Base-by-base conservation (phyloP, 495 filamentous ascomycete genomes). In the Gamarada debralockiae region DNA sequence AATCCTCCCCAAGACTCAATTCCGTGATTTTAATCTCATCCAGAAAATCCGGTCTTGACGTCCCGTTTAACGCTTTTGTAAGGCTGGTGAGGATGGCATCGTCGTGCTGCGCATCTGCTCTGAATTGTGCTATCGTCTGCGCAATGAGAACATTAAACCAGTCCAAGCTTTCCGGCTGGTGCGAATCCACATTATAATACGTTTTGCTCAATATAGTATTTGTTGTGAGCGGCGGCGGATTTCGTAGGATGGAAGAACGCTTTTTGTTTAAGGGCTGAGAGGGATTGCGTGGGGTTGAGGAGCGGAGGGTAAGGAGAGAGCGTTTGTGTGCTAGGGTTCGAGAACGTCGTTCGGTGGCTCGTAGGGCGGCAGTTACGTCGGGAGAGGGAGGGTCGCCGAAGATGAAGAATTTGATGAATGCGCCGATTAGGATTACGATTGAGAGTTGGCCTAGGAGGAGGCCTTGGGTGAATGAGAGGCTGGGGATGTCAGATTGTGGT, bases 321-420 rank as follows among this genome's bases (percentile, higher is more conserved):
- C 85, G 83, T 67, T 75, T 81, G 68, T 79, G 82, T 57, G 77
- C 84, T 33, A 84, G 73, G 55, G 76, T 88, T 43, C 79, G 71
- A 2, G 77, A 75, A 45, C 80, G 77, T 39, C 84, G 82, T 56
- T 87, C 81, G 41, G 87, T 79, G 21, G 87, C 86, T 43, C 85
- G 83, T 39, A 78, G 67, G 5, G 83, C 66, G 10, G 83, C 82
- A 2, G 82, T 80, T 25, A 86, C 83, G 39, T 93, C 91, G 36
- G 90, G 79, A 1, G 85, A 86, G 0, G 92, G 90, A 23, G 89
- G 79, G 63, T 98, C 92, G 61, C 93, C 93, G 62, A 98, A 97
- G 68, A 98, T 96, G 82, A 98, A 98, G 81, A 96, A 98, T 70
- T 95, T 96, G 70, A 98, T 98, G 74, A 98, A 98, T 58, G 85